Evolutionary conservation across 164 flowering plant species (phyloP), one percentile per base, ranked within the genome.

Genomic region (Nymphaea thermarum): DNA sequence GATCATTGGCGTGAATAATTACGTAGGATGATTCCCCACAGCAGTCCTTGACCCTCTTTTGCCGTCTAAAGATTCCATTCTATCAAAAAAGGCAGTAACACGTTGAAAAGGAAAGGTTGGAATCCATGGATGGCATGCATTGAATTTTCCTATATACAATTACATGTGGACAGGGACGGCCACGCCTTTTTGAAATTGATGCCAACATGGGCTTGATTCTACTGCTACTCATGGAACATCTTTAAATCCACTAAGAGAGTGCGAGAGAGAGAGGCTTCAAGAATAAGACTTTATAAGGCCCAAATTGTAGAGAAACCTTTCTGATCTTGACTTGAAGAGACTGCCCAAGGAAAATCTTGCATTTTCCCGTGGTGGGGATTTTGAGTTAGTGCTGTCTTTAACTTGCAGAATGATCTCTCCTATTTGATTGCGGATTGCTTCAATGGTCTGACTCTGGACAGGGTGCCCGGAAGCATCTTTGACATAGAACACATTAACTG

Each of bases 401-500:
- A 94, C 96, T 0, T 66, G 79, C 43, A 94, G 89, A 43, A 89
- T 62, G 0, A 88, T 76, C 51, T 62, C 72, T 11, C 97, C 97
- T n/a, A 94, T 88, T 77, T 85, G 91, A 42, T 83, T 78, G 17
- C 97, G 68, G 14, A 89, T 85, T 11, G 91, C 88, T 73, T 89
- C 96, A 41, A 94, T 83, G n/a, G 83, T 88, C 70, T 87, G 87
- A 44, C 82, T 86, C 69, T 78, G 79, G 16, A 91, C 95, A 6
- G 77, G 77, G 71, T 76, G 66, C 43, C 98, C 97, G 0, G 96
- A 84, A 18, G 88, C 79, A 80, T 90, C 96, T 0, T 82, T 83
- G 66, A 94, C 98, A 68, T 91, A 91, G 75, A 94, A 94, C 5
- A 70, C 80, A 66, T 94, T 91, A 62, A 88, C 80, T 11, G 98